A percentile compares a stretch with the other conserved stretches of the same genome.
Evolutionary conservation across 192 early-diverging fungal genomes (phyloP).

Genomic region (Backusella westeae): DNA sequence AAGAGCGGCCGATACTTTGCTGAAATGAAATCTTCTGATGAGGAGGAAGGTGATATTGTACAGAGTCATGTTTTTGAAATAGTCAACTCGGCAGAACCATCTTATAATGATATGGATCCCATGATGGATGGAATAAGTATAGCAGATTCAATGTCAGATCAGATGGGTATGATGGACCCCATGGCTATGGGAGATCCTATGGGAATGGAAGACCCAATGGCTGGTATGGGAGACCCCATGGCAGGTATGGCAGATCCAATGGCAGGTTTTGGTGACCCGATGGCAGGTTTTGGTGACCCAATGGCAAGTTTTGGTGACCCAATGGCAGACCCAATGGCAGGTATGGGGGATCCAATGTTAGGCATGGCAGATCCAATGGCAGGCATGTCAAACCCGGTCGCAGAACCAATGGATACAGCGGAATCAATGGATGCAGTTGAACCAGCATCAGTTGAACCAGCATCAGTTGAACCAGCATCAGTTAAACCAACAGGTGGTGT

Average conservation of each 20-base stretch:
- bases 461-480: no score
- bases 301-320: neutral
- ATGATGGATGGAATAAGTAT: neutral
- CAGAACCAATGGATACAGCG: neutral
- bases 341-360: neutral
- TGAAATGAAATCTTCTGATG: neutral
- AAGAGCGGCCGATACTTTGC: neutral
- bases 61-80: conserved; percentile 4
- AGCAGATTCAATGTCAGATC: neutral
- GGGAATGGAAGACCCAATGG: neutral
- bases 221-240: neutral
- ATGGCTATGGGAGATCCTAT: neutral
- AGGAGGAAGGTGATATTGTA: neutral
- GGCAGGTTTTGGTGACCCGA: neutral
- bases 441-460: neutral
- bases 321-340: neutral
- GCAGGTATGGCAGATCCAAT: neutral
- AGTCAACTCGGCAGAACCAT: neutral
- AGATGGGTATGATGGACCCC: neutral
- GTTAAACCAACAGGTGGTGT: neutral
- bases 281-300: neutral
- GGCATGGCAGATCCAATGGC: neutral
- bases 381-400: neutral
- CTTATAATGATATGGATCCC: neutral
- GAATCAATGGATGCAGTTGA: neutral